Evolutionary conservation across 2,329 filamentous ascomycete species (phyloP).

Genomic region (Phoma sp.): DNA sequence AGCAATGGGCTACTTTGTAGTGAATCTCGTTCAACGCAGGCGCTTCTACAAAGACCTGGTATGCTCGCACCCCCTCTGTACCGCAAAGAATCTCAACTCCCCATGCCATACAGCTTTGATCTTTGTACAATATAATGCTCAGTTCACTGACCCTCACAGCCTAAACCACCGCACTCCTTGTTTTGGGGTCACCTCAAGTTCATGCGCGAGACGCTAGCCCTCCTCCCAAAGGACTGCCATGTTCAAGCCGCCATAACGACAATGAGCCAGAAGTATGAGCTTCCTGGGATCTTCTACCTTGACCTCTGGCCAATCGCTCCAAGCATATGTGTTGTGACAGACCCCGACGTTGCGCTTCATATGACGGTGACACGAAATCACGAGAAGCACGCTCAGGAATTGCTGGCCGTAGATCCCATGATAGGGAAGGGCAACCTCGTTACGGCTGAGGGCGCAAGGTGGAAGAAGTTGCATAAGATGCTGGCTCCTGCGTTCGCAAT

Average conservation of each 20-base stretch:
- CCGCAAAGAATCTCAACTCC: not conserved
- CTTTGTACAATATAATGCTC: not conserved
- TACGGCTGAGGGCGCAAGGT: slow-evolving; percentile 38
- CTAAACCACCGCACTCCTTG: slow-evolving; percentile 52
- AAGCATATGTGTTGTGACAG: slow-evolving; percentile 43
- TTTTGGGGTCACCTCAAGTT: slow-evolving; percentile 52
- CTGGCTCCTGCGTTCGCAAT: slow-evolving; percentile 48
- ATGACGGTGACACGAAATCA: slow-evolving; percentile 45
- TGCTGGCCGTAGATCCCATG: slow-evolving; percentile 31
- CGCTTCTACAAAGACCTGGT: slow-evolving; percentile 36
- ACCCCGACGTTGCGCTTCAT: slow-evolving; percentile 50
- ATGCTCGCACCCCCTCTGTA: not conserved
- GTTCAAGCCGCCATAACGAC: slow-evolving; percentile 46
- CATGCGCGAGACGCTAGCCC: slow-evolving; percentile 45
- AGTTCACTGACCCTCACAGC: slow-evolving; percentile 27
- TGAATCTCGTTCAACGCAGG: slow-evolving; percentile 30
- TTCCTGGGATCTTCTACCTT: slow-evolving; percentile 52
- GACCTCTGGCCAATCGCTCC: slow-evolving; percentile 54
- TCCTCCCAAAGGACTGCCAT: slow-evolving; percentile 46
- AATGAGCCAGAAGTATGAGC: slow-evolving; percentile 46
- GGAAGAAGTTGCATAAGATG: slow-evolving; percentile 48
- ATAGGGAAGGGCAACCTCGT: slow-evolving; percentile 41
- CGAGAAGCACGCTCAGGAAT: slow-evolving; percentile 40
- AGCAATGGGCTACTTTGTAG: slow-evolving; percentile 26
- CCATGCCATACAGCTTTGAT: too few species aligned